phyloP scores from a whole-genome alignment of 768 basidiomycete genomes.

The Mycena albidolilacea region DNA sequence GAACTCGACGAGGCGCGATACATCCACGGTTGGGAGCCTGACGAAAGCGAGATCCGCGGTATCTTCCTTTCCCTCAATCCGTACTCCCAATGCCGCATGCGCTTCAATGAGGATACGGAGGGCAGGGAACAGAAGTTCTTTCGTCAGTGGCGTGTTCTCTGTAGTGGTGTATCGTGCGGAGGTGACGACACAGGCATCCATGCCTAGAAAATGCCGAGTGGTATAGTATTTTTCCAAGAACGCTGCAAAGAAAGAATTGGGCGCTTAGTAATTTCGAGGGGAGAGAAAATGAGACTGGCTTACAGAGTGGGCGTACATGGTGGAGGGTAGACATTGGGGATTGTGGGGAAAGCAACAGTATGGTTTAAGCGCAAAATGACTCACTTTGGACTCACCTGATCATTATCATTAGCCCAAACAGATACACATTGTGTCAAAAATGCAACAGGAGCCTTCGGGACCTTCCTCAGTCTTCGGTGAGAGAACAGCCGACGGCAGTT shows the following conservation, averaged over 20 bases:
- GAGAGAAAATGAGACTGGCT: not conserved
- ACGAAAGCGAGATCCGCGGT: conserved; percentile 40
- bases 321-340: not conserved
- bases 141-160: conserved; percentile 37
- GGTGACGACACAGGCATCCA: conserved; percentile 53
- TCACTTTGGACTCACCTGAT: too few species aligned
- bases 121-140: conserved; percentile 43
- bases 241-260: conserved; percentile 40
- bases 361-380: too few species aligned
- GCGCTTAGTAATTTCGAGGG: not conserved
- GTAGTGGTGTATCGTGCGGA: conserved; percentile 47
- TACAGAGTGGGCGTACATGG: not conserved
- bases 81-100: conserved; percentile 48
- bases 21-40: conserved; percentile 47
- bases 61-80: conserved; percentile 40
- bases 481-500: too few species aligned
- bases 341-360: not conserved
- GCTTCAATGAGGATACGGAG: conserved; percentile 44
- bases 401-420: too few species aligned
- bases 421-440: too few species aligned
- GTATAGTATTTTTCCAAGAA: conserved; percentile 51
- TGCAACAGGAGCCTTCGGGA: too few species aligned
- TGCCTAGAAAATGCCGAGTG: conserved; percentile 46
- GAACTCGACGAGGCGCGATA: conserved; percentile 49
- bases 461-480: too few species aligned